phyloP scores from a whole-genome alignment of 345 rosid genomes.

The Ailanthus altissimus region DNA sequence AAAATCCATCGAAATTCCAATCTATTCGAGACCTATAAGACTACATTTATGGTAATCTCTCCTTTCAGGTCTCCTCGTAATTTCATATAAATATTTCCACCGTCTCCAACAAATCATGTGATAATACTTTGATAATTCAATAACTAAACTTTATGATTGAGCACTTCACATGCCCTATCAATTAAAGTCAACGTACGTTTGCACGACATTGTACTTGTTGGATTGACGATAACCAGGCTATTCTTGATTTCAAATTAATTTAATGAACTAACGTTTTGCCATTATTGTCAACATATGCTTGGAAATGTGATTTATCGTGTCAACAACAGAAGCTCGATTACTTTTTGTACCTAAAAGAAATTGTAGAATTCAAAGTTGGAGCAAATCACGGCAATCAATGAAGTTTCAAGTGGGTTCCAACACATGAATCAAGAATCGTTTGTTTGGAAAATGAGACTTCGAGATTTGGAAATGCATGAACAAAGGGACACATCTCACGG shows the following conservation, averaged over 20 bases:
- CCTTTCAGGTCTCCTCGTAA: background rate
- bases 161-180: background rate
- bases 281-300: background rate
- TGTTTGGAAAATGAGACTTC: background rate
- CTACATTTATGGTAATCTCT: background rate
- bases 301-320: background rate
- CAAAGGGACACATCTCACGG: conserved; percentile 33
- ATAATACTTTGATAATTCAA: background rate
- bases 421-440: background rate
- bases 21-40: background rate
- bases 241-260: too few species aligned
- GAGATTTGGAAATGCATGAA: background rate
- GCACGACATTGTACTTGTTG: conserved; percentile 1
- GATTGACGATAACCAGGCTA: background rate
- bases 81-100: background rate
- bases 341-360: background rate
- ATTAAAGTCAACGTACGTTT: background rate
- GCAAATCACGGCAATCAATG: conserved; percentile 21
- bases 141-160: background rate
- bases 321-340: background rate
- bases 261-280: background rate
- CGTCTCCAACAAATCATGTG: background rate
- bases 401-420: background rate
- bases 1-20: background rate
- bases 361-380: conserved; percentile 4